phyloP scores from a whole-genome alignment of 768 basidiomycete species.

The Lyophyllum semitale region DNA sequence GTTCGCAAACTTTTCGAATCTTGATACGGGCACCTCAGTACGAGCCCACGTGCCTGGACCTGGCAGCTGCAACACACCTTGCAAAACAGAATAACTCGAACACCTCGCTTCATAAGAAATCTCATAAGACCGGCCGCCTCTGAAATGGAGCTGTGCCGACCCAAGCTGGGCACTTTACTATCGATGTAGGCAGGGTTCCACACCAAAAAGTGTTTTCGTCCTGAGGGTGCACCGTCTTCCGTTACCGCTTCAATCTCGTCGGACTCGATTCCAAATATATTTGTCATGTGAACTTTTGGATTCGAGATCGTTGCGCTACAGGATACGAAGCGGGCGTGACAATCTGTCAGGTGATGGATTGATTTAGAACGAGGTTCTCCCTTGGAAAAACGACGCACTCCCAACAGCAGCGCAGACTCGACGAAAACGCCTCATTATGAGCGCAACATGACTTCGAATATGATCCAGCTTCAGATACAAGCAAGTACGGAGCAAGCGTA shows the following conservation, averaged over 20 bases:
- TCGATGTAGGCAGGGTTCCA: constrained; percentile 74
- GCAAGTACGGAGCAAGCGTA: not conserved
- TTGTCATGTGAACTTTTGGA: constrained; percentile 73
- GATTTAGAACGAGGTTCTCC: not conserved
- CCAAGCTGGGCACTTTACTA: constrained; percentile 50
- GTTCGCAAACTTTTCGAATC: constrained; percentile 82
- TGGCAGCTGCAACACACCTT: constrained; percentile 46
- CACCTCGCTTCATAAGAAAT: constrained; percentile 79
- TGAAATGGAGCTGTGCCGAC: constrained; percentile 56
- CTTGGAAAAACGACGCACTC: constrained; percentile 47
- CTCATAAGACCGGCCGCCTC: constrained; percentile 77
- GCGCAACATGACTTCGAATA: constrained; percentile 69
- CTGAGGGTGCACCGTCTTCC: constrained; percentile 83
- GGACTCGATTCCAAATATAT: constrained; percentile 67
- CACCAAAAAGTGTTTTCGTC: constrained; percentile 75
- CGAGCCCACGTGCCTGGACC: not conserved
- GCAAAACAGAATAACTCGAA: constrained; percentile 88
- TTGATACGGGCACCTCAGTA: constrained; percentile 25
- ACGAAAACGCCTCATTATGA: constrained; percentile 74
- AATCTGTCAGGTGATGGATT: constrained; percentile 41
- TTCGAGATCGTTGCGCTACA: constrained; percentile 88
- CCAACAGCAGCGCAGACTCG: constrained; percentile 77
- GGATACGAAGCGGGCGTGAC: constrained; percentile 65
- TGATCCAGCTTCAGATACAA: not conserved
- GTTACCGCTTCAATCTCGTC: constrained; percentile 68